Base-by-base conservation (phyloP, 306 rosid genomes). In the Gynostemma pentaphyllum region DNA sequence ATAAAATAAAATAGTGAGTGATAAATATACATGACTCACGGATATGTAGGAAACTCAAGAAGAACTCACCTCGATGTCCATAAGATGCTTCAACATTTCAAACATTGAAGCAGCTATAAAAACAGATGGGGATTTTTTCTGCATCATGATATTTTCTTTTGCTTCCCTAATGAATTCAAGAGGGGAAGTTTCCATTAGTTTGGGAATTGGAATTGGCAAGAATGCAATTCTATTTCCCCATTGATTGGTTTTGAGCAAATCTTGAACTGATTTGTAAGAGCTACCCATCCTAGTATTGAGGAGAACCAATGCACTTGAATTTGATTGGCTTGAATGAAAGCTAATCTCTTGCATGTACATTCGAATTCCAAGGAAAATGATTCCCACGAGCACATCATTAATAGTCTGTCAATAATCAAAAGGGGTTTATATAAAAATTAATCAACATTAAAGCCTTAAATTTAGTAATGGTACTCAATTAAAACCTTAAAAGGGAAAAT, bases 171-270 rank as follows among this genome's bases (percentile, higher is more conserved):
- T 51, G 67, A 76, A 86, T 5, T 72, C 71, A 9, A 83, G 74
- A 36, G 89, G 88, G 32, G 51, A 4, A 4, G 18, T 50, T 27
- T 56, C 70, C 14, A 18, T 73, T 4, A 77, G 61, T 45, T 83
- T 81, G 0, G 87, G 87, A 0, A 87, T 74, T 14, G 87, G 72
- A 0, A 83, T 66, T 32, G 76, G 85, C 78, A 83, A 63, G 66
- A 83, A 81, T 14, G 78, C 64, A 2, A 83, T 67, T 61, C 36
- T 69, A 55, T 87, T 87, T 28, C 95, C 95, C 90, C 86, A 83
- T 9, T 75, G 74, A 41, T 78, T 52, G 14, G 72, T 56, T 44
- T 77, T 67, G 0, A 74, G 51, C 90, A 83, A 81, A 0, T 79
- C 86, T 68, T 80, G 27, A 5, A 76, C 57, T 26, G 90, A 84